Base-by-base conservation (phyloP, 163 green algal genomes). In the Prototheca wickerhamii region DNA sequence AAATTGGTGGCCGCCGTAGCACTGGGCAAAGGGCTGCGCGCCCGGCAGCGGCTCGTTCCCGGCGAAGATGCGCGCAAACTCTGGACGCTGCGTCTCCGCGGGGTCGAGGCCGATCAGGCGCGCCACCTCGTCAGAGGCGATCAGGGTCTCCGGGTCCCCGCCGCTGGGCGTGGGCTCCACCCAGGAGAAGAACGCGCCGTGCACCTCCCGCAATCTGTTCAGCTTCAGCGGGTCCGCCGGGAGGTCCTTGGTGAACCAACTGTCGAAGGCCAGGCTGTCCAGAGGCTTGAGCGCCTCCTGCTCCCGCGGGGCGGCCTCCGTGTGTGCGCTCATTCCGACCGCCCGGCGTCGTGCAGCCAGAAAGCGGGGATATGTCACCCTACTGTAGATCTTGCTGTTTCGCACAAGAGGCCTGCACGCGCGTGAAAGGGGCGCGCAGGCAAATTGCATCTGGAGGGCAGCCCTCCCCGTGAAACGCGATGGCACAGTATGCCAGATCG, bases 1-100 rank as follows among this genome's bases (percentile, higher is more conserved):
- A 75, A 89, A 88, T 65, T 87, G 75, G 64, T 93, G 85, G 12
- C 88, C 88, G 17, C 86, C 86, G 62, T 95, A 95, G 50, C 75
- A 84, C 61, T 87, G 72, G 10, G 75, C 71, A 55, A 80, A 88
- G 15, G 60, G 46, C 33, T 68, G 59, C 20, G 55, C 54, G 21
- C 67, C 50, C 3, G 85, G 85, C 42, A 91, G 60, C 1, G 72
- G 60, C 8, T 80, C 78, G 53, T 86, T 82, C 21, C 88, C 88
- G 43, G 58, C 40, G 64, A 95, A 89, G 21, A 91, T 40, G 1
- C 86, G 49, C 0, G 87, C 69, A 77, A 94, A 94, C 67, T 94
- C 85, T 46, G 85, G 80, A 15, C 82, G 69, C 21, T 75, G 43
- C 20, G 46, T 70, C 55, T 95, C 85, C 4, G 62, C 43, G 4